Evolutionary conservation across 768 basidiomycete genomes (phyloP).

Genomic region (Psilocybe cyanescens): DNA sequence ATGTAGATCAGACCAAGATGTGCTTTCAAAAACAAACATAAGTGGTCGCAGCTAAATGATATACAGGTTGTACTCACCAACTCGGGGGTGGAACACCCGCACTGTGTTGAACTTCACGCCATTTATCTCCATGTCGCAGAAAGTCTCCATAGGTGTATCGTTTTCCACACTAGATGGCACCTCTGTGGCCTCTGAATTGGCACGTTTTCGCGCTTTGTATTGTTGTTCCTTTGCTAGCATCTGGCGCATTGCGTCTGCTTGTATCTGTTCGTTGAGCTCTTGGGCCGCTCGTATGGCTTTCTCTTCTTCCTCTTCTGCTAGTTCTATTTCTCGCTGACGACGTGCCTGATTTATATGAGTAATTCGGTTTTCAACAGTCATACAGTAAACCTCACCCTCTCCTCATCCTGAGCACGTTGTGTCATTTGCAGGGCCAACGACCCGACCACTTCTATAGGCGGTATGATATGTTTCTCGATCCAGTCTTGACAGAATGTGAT

Average conservation of each 20-base stretch:
- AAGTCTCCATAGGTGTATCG: conserved; percentile 64
- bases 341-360: conserved; percentile 43
- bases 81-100: conserved; percentile 72
- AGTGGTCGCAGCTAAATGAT: background rate
- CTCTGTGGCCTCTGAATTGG: conserved; percentile 73
- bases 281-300: conserved; percentile 55
- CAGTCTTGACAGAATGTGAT: conserved; percentile 73
- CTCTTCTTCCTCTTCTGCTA: conserved; percentile 54
- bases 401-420: conserved; percentile 70
- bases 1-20: conserved; percentile 69
- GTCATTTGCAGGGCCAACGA: conserved; percentile 84
- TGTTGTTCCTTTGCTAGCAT: conserved; percentile 55
- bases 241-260: conserved; percentile 66
- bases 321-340: conserved; percentile 57
- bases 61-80: conserved; percentile 45
- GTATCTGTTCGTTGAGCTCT: conserved; percentile 67
- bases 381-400: conserved; percentile 48
- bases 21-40: conserved; percentile 38
- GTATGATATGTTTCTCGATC: conserved; percentile 60
- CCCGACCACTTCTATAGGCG: conserved; percentile 60
- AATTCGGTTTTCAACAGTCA: background rate
- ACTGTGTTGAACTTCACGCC: conserved; percentile 67
- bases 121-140: conserved; percentile 60
- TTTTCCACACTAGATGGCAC: conserved; percentile 44
- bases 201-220: conserved; percentile 61